Conservation (phyloP, 192 early-diverging fungal genomes). For the Paraglomus occultum region DNA sequence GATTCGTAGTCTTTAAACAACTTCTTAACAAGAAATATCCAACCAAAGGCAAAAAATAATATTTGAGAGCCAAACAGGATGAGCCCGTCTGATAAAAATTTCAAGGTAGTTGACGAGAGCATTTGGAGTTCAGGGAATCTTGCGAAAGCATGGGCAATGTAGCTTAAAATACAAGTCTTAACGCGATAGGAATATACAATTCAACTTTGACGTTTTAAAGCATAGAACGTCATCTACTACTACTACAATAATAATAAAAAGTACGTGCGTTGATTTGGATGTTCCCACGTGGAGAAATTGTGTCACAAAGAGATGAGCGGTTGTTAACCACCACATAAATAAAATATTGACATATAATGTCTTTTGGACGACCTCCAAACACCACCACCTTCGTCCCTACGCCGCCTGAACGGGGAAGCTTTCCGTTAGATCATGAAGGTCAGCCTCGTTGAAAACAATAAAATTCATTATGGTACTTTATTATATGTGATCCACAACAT, state of each 20-base stretch:
- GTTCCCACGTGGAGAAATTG: no score
- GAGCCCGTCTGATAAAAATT: slow-evolving; percentile 44
- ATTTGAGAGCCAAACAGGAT: slow-evolving; percentile 61
- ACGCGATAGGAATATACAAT: neutral
- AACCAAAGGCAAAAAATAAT: slow-evolving; percentile 69
- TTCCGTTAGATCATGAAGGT: slow-evolving; percentile 86
- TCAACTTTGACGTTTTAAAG: neutral
- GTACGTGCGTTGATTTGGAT: no score
- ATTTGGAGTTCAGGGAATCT: no score
- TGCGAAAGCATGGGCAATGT: neutral
- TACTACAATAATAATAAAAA: no score
- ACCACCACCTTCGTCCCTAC: slow-evolving; percentile 57
- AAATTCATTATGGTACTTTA: neutral
- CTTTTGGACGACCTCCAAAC: slow-evolving; percentile 72
- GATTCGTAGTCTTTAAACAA: slow-evolving; percentile 71
- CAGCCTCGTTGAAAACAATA: slow-evolving; percentile 3
- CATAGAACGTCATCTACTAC: no score
- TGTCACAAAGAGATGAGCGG: no score
- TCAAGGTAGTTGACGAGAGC: slow-evolving; percentile 22
- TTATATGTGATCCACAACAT: neutral
- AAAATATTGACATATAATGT: slow-evolving; percentile 57
- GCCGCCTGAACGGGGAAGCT: slow-evolving; percentile 86
- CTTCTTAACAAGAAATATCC: slow-evolving; percentile 65
- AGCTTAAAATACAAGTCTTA: no score
- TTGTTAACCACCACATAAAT: no score